phyloP scores from a whole-genome alignment of 768 basidiomycete species.

The Bullera alba region DNA sequence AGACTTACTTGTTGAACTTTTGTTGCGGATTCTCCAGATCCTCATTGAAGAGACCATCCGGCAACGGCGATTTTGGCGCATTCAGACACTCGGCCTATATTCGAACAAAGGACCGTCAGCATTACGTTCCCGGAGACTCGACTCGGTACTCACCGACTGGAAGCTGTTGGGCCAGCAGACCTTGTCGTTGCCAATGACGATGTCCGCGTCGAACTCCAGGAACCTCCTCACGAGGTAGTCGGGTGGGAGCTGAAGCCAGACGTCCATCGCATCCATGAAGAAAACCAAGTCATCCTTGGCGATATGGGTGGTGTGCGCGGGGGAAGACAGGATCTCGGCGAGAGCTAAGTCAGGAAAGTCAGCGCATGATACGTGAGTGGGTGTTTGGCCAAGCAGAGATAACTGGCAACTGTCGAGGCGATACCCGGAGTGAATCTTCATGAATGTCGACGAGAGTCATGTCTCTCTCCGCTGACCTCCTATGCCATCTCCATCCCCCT shows the following conservation, averaged over 20 bases:
- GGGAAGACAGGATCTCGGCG: background rate
- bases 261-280: background rate
- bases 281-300: background rate
- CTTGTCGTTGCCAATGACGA: background rate
- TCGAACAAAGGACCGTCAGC: background rate
- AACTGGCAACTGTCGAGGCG: background rate
- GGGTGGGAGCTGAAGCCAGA: background rate
- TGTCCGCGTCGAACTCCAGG: background rate
- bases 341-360: background rate
- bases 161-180: background rate
- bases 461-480: too few relatives aligned
- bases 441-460: too few relatives aligned
- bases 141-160: background rate
- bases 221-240: background rate
- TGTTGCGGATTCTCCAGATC: background rate
- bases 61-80: background rate
- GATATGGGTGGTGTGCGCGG: background rate
- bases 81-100: background rate
- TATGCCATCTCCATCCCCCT: too few relatives aligned
- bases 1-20: background rate
- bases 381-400: too few relatives aligned
- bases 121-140: background rate
- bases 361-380: too few relatives aligned
- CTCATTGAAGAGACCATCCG: background rate
- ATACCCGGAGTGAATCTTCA: background rate